Base-by-base conservation (phyloP, 495 filamentous ascomycete genomes). In the Viridothelium virens region DNA sequence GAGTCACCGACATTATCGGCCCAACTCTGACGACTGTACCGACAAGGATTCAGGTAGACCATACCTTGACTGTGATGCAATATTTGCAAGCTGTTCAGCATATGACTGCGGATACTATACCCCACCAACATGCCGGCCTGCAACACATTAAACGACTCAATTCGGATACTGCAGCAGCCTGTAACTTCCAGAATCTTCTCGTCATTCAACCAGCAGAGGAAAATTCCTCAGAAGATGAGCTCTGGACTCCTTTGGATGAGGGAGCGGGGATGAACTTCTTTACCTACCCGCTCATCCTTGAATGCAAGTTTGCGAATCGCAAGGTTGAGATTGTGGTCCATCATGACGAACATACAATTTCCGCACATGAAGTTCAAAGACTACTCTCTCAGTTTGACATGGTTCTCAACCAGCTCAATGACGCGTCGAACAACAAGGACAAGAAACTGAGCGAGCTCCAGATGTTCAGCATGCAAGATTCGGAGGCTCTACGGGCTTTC, bases 1-100 rank as follows among this genome's bases (percentile, higher is more conserved):
- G 81, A 0, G 84, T 93, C 53, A 89, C 93, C 62, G 77, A 84
- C 14, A 83, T 91, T 31, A 73, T 89, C 63, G 91, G 91, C 0
- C 91, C 91, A 0, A 89, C 85, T 66, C 84, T 94, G 63, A 74
- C 83, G 2, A 85, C 88, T 0, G 74, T 91, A 0, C 91, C 91
- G 2, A 67, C 73, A 3, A 65, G 74, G 18, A 64, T 77, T 36
- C 67, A 75, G 61, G 74, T 85, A 12, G 73, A 80, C 36, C 72
- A 70, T n/a, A 71, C 72, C 1, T 59, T 75, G 36, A 70, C 73
- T 2, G 68, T 82, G 4, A 36, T 61, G 9, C 68, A 83, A 41
- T 81, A 79, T 62, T 68, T 86, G 11, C 68, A 74, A 2, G 71
- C 70, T 9, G 74, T 84, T 2, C 76, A 83, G 18, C 71, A 79